These are phyloP conservation scores for Ustilago xerochloae DNA, from an alignment of 1,284 basidiomycete genomes.

Conservation along the genomic window DNA sequence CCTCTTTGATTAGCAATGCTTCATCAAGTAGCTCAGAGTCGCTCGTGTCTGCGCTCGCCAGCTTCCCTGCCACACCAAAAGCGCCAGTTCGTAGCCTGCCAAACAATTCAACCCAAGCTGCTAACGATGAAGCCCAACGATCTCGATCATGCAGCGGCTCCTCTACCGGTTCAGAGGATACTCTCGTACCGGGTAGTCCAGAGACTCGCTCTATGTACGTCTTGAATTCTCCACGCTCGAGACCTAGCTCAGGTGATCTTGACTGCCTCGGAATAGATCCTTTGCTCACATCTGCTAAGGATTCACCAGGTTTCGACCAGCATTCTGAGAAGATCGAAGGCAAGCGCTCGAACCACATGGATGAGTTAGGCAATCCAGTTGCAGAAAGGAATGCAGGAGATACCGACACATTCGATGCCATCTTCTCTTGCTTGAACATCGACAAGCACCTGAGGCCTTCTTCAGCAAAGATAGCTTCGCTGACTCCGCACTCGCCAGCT, in stretches of 20 bases:
- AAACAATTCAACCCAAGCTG: background rate
- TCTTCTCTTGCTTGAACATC: background rate
- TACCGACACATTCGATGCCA: background rate
- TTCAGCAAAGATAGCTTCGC: background rate
- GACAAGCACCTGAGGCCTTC: background rate
- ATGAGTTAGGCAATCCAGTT: background rate
- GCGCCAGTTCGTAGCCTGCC: background rate
- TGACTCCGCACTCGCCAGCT: background rate
- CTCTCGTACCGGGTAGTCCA: background rate
- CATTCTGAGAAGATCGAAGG: background rate
- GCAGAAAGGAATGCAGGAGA: background rate
- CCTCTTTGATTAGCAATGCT: background rate
- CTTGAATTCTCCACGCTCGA: background rate
- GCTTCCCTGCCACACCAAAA: background rate
- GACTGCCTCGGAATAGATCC: background rate
- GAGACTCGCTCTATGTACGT: background rate
- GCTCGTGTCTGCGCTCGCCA: conserved; percentile 1
- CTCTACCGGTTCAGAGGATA: background rate
- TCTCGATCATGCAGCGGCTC: conserved; percentile 1
- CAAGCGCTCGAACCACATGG: background rate
- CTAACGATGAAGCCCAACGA: background rate
- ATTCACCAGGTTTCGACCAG: background rate
- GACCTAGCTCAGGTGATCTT: background rate
- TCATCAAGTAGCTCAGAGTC: background rate
- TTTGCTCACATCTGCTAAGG: background rate